Evolutionary conservation across 2,329 filamentous ascomycete species (phyloP), one percentile per base, ranked within the genome.

Genomic region (Claviceps sorghi): DNA sequence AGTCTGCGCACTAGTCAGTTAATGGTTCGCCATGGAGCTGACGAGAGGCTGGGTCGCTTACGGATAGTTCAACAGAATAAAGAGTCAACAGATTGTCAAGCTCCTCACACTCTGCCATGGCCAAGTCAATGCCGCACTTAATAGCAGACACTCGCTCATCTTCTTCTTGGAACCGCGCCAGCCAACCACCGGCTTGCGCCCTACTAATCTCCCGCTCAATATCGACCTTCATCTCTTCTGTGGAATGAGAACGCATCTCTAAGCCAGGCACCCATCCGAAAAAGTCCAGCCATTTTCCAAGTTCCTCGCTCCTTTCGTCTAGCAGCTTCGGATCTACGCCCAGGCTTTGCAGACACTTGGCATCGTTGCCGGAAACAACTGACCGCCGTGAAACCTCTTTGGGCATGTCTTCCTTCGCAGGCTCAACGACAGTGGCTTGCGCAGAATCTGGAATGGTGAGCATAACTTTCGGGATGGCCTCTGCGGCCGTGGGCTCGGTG

Each of bases 81-180:
- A 98, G 71, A 0, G 93, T 98, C 50, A 98, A 73, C 41, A 98
- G 75, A 54, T 94, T 94, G 65, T 98, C 93, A 53, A 98, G 74
- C 69, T 97, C 91, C 60, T 98, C 94, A 62, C 93, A 97, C 69
- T 98, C 93, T 21, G 83, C 79, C 60, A 98, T 89, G n/a, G 89
- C 86, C 57, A 84, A 77, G 63, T 98, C 91, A 52, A 98, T 83
- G 52, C 95, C 82, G 53, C 74, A 79, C 60, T 91, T 89, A 59
- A 98, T 88, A 29, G 86, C 85, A 53, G 88, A 84, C 2, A 96
- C 86, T 53, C 91, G 81, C 56, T 93, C 89, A 64, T 97, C 91
- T 61, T 95, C 89, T 58, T 93, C 86, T 58, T 91, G 74, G 58
- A 84, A 78, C 55, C 91, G 84, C 49, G 85, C 84, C 48, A 97